Evolutionary conservation across 495 filamentous ascomycete genomes (phyloP).

Genomic region (Penicillium odoratum): DNA sequence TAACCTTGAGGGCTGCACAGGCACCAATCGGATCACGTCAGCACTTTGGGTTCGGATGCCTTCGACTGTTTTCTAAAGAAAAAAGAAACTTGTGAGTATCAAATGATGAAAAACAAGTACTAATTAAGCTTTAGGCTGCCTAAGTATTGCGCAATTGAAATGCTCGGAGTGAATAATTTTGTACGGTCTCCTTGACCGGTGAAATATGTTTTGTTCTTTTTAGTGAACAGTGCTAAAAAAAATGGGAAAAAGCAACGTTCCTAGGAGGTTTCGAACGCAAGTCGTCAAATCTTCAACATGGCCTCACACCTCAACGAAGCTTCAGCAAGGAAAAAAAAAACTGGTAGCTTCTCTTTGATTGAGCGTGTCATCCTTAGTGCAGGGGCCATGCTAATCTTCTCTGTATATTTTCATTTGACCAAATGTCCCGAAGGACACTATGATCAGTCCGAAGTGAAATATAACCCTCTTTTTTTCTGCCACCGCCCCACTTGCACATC

Average conservation of each 20-base stretch:
- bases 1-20: constrained; percentile 18
- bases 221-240: not conserved
- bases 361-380: constrained; percentile 99
- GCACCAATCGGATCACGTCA: constrained; percentile 42
- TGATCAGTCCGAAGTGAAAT: constrained; percentile 16
- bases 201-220: too few species aligned
- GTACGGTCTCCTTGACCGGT: not conserved
- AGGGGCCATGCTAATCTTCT: constrained; percentile 99
- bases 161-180: not conserved
- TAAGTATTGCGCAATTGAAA: not conserved
- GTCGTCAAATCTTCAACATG: not conserved
- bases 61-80: constrained; percentile 21
- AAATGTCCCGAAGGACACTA: constrained; percentile 69
- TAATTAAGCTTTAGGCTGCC: not conserved
- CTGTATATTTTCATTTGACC: constrained; percentile 82
- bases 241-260: not conserved
- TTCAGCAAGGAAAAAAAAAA: constrained; percentile 58
- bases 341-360: constrained; percentile 94
- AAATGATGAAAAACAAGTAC: not conserved
- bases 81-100: not conserved
- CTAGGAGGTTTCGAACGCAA: not conserved
- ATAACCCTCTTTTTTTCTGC: constrained; percentile 6
- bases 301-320: constrained; percentile 20
- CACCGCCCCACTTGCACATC: not conserved
- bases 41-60: constrained; percentile 21